Conservation (phyloP, 805 yeast genomes). For the Starmerella potacharoeniae region DNA sequence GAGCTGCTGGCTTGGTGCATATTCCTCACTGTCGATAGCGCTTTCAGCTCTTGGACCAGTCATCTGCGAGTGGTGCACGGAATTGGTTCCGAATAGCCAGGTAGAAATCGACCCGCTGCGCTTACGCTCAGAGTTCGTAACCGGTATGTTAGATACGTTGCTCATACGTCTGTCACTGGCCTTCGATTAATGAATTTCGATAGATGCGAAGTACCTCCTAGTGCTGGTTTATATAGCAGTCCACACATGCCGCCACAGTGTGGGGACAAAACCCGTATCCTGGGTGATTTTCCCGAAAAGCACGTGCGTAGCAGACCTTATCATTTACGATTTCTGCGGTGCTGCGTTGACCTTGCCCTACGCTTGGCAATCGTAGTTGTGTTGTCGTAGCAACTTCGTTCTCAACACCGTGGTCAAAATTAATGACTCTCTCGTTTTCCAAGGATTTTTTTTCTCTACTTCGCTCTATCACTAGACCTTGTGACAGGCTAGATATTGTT, state of each 20-base stretch:
- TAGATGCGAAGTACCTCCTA: too few relatives aligned
- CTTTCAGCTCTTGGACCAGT: not conserved
- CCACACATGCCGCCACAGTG: not conserved
- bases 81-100: conserved; percentile 14
- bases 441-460: too few relatives aligned
- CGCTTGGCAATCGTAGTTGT: not conserved
- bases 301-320: not conserved
- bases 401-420: too few relatives aligned
- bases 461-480: too few relatives aligned
- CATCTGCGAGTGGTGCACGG: not conserved
- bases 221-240: not conserved
- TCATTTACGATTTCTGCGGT: not conserved
- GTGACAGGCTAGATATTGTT: too few relatives aligned
- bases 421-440: too few relatives aligned
- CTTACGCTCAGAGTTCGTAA: not conserved
- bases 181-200: too few relatives aligned
- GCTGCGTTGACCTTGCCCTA: not conserved
- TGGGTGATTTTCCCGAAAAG: not conserved
- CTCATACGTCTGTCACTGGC: not conserved
- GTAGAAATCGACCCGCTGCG: conserved; percentile 11
- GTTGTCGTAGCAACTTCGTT: not conserved
- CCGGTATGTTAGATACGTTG: not conserved
- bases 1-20: not conserved
- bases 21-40: not conserved
- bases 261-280: not conserved